phyloP scores from a whole-genome alignment of 106 monocot genomes.

The Allium cepa region DNA sequence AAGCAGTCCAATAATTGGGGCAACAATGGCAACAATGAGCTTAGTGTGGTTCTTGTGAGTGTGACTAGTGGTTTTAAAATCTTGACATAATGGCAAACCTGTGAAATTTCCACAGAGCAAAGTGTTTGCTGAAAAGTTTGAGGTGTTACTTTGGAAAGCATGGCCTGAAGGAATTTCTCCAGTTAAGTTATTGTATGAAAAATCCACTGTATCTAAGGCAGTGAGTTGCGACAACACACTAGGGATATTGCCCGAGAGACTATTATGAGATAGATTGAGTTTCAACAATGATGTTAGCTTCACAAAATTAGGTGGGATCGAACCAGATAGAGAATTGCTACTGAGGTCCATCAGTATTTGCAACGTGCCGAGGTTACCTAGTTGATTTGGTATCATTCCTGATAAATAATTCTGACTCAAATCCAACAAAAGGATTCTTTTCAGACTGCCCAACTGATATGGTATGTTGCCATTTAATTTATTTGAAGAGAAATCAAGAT shows the following conservation, averaged over 20 bases:
- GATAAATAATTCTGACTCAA: constrained; percentile 30
- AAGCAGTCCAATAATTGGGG: constrained; percentile 23
- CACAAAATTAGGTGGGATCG: constrained; percentile 39
- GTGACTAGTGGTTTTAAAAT: background rate
- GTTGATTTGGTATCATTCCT: constrained; percentile 37
- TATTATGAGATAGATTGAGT: constrained; percentile 61
- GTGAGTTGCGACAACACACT: constrained; percentile 25
- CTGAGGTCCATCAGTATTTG: constrained; percentile 51
- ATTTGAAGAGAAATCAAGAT: constrained; percentile 49
- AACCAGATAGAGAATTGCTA: constrained; percentile 46
- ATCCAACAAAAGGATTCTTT: constrained; percentile 10
- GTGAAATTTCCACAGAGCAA: constrained; percentile 56
- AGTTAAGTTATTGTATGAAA: constrained; percentile 60
- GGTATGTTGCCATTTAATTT: constrained; percentile 37
- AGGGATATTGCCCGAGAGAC: constrained; percentile 47
- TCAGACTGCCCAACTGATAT: constrained; percentile 25
- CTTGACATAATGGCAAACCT: constrained; percentile 33
- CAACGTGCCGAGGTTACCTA: constrained; percentile 34
- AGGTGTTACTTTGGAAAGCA: constrained; percentile 30
- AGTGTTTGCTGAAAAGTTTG: constrained; percentile 42
- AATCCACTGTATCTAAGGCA: constrained; percentile 50
- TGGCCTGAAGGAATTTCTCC: constrained; percentile 41
- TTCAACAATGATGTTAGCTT: constrained; percentile 34
- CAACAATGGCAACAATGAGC: constrained; percentile 37
- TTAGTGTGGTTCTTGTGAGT: constrained; percentile 22